Base-by-base conservation (phyloP, 768 basidiomycete genomes). In the Pleurotus sapidus region DNA sequence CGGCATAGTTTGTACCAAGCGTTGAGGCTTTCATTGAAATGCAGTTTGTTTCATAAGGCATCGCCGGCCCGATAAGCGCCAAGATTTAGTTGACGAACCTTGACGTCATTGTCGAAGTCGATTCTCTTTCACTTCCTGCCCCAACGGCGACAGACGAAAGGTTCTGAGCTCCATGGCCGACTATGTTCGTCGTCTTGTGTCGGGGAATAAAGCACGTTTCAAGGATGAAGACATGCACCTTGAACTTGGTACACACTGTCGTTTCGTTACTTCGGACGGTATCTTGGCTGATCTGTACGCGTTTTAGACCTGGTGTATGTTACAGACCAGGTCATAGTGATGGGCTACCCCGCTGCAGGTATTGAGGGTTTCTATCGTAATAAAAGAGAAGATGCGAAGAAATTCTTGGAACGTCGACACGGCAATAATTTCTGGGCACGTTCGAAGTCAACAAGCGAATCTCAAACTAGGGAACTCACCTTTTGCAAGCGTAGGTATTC, bases 281-380 rank as follows among this genome's bases (percentile, higher is more conserved):
- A 46, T 37, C 11, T 24, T 23, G 15, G 15, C 30, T 50, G n/a
- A 49, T 27, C 55, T 47, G 11, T 37, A 18, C 54, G 57, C 15
- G n/a, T n/a, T 8, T 25, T 27, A 72, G 86, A 87, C 61, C 73
- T 89, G 4, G 82, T 82, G 23, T 85, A 87, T 72, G 80, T 93
- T 5, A 93, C 90, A 0, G 86, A 90, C 63, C 79, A 79, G 49
- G 72, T 93, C 60, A 86, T 91, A 48, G 84, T 88, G 58, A 88
- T 88, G 87, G 93, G 93, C 18, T 94, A 88, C 68, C 93, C 93
- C 0, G 91, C 93, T 0, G 71, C 77, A 1, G 93, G 93, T 0
- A 64, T 94, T 1, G 91, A 92, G 63, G 80, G 87, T 1, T 67
- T 90, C 40, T 96, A 96, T 63, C 80, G 93, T 43, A 96, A 96